These are phyloP conservation scores for Cyclotella choctawhatcheeana DNA, from an alignment of 108 stramenopile genomes.

Conservation along the genomic window DNA sequence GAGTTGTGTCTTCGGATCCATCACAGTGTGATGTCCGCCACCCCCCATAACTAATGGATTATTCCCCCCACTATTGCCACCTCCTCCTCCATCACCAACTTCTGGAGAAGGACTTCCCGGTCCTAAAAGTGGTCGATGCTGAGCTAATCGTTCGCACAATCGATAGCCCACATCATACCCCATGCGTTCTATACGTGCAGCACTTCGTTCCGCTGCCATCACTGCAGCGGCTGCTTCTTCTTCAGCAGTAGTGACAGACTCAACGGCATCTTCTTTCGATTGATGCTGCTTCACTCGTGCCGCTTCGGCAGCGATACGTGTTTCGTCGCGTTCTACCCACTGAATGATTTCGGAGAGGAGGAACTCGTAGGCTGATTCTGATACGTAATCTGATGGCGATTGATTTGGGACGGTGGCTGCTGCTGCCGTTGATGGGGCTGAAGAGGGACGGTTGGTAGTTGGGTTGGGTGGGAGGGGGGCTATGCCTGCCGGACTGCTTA, in stretches of 20 bases:
- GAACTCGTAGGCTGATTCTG: conserved; percentile 81
- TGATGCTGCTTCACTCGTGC: conserved; percentile 9
- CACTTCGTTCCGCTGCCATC: conserved; percentile 74
- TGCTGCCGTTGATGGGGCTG: conserved; percentile 17
- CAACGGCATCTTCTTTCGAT: neutral
- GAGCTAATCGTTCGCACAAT: conserved; percentile 87
- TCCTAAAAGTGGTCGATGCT: conserved; percentile 68
- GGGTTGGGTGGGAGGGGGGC: conserved; percentile 16
- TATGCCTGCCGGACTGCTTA: conserved; percentile 15
- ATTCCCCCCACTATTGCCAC: conserved; percentile 30
- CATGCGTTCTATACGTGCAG: conserved; percentile 90
- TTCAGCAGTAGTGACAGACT: neutral
- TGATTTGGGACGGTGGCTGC: neutral
- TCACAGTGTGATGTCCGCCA: conserved; percentile 38
- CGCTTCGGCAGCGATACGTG: conserved; percentile 37
- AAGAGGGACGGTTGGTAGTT: conserved; percentile 14
- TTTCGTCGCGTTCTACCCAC: conserved; percentile 73
- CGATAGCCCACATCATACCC: conserved; percentile 93
- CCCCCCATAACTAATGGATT: conserved; percentile 49
- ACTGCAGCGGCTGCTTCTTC: conserved; percentile 36
- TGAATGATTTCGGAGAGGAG: conserved; percentile 73
- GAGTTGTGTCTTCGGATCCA: conserved; percentile 67
- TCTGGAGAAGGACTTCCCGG: conserved; percentile 56
- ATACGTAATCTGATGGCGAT: conserved; percentile 60
- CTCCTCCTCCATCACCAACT: conserved; percentile 48